Conservation (phyloP, 2,329 filamentous ascomycete genomes). For the Botrytis sinoallii region DNA sequence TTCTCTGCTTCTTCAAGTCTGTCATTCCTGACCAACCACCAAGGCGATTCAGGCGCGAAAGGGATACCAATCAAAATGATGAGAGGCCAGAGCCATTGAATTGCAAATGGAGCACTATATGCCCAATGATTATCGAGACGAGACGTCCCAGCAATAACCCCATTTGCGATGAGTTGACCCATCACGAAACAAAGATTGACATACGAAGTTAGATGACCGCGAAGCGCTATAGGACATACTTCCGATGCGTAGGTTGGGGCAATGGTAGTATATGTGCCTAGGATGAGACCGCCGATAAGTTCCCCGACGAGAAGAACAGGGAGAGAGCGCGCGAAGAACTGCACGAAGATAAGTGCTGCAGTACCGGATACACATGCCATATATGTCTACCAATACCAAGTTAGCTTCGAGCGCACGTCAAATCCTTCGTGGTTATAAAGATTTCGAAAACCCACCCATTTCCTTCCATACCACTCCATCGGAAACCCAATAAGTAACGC, state of each 20-base stretch:
- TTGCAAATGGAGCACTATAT: slow-evolving; percentile 35
- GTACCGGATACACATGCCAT: slow-evolving; percentile 22
- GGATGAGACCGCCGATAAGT: slow-evolving; percentile 44
- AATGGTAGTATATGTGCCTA: slow-evolving; percentile 48
- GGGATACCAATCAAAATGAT: slow-evolving; percentile 46
- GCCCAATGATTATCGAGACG: slow-evolving; percentile 29
- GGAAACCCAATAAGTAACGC: slow-evolving; percentile 49
- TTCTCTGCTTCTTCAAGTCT: slow-evolving; percentile 42
- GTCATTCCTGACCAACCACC: slow-evolving; percentile 48
- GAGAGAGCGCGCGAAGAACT: slow-evolving; percentile 28
- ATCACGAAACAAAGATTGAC: slow-evolving; percentile 52
- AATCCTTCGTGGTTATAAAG: neutral
- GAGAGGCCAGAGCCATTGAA: slow-evolving; percentile 54
- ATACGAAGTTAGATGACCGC: slow-evolving; percentile 50
- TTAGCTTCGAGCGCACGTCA: neutral
- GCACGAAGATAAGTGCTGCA: slow-evolving; percentile 25
- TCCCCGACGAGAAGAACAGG: slow-evolving; percentile 25
- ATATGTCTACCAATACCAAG: slow-evolving; percentile 21
- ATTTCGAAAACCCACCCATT: slow-evolving; percentile 19
- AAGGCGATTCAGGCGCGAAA: slow-evolving; percentile 49
- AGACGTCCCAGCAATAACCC: slow-evolving; percentile 41
- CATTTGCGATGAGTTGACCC: slow-evolving; percentile 48
- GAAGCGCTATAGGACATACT: slow-evolving; percentile 51
- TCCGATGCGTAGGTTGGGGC: slow-evolving; percentile 42
- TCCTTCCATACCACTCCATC: slow-evolving; percentile 29